These are phyloP conservation scores for Pythium coloratum DNA, from an alignment of 352 stramenopile species.

Conservation along the genomic window DNA sequence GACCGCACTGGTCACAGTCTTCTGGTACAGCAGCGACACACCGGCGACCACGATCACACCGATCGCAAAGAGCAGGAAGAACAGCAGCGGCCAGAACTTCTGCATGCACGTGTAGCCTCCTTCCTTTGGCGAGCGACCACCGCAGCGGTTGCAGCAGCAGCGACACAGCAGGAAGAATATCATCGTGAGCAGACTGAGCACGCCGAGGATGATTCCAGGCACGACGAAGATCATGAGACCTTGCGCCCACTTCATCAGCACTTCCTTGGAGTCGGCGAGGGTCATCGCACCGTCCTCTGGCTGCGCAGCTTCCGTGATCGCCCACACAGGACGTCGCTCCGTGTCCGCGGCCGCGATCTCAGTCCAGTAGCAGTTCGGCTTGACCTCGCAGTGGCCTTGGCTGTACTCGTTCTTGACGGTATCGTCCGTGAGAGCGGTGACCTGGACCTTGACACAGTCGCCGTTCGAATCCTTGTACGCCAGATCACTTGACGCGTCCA, in stretches of 20 bases:
- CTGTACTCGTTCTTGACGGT: constrained; percentile 35
- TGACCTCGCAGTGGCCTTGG: constrained; percentile 44
- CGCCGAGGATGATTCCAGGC: constrained; percentile 51
- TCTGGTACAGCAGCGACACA: constrained; percentile 56
- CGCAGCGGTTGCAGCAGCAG: constrained; percentile 76
- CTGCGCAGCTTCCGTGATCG: constrained; percentile 30
- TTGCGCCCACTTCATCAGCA: constrained; percentile 52
- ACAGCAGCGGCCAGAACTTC: constrained; percentile 64
- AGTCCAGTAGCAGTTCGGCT: constrained; percentile 68
- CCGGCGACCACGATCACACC: constrained; percentile 48
- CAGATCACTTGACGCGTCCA: constrained; percentile 25
- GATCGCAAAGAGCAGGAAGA: constrained; percentile 62
- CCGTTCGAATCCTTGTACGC: constrained; percentile 50
- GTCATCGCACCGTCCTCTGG: constrained; percentile 32
- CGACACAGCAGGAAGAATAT: constrained; percentile 73
- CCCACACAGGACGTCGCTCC: constrained; percentile 33
- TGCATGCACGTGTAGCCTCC: constrained; percentile 69
- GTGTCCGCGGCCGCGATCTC: constrained; percentile 35
- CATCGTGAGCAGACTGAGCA: constrained; percentile 66
- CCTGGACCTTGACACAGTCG: constrained; percentile 31
- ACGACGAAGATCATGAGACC: constrained; percentile 55
- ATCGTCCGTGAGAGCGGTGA: constrained; percentile 27
- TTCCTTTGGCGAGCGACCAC: constrained; percentile 49
- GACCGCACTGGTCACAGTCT: constrained; percentile 44
- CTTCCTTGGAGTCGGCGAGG: constrained; percentile 25